Conservation (phyloP, 208 protist species). For the Porcisia hertigi region DNA sequence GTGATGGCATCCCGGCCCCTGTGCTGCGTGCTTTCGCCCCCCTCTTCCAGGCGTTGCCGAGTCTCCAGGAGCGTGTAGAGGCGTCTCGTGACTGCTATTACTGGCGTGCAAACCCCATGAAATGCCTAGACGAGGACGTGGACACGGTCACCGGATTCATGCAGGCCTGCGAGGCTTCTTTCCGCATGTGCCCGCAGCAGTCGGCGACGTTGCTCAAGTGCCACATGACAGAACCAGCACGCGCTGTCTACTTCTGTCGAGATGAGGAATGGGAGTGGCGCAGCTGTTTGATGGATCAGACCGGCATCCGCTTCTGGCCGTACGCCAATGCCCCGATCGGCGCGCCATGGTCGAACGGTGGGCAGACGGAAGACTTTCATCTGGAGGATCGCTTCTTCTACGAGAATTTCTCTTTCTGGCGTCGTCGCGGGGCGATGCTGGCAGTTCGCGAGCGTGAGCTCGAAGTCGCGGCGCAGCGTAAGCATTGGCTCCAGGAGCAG, state of each 20-base stretch:
- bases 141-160: slow-evolving; percentile 81
- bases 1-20: slow-evolving; percentile 88
- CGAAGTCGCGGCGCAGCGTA: slow-evolving; percentile 71
- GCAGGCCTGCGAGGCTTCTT: slow-evolving; percentile 87
- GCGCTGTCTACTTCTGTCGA: slow-evolving; percentile 90
- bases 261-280: slow-evolving; percentile 94
- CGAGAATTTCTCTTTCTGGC: slow-evolving; percentile 88
- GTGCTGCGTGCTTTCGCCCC: slow-evolving; percentile 89
- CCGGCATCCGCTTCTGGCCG: slow-evolving; percentile 88
- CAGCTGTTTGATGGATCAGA: slow-evolving; percentile 92
- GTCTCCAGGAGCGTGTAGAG: slow-evolving; percentile 68
- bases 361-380: slow-evolving; percentile 92
- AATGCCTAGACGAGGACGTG: slow-evolving; percentile 84
- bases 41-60: slow-evolving; percentile 84
- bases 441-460: slow-evolving; percentile 81
- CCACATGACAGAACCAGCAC: slow-evolving; percentile 90
- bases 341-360: slow-evolving; percentile 86
- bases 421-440: slow-evolving; percentile 77
- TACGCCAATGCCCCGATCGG: slow-evolving; percentile 89
- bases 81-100: slow-evolving; percentile 87
- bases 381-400: slow-evolving; percentile 91
- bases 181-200: slow-evolving; percentile 89
- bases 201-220: slow-evolving; percentile 91
- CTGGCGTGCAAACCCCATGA: slow-evolving; percentile 89
- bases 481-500: slow-evolving; percentile 73